Percentiles rank a stretch among this genome's conserved stretches.
Evolutionary conservation across 2,329 filamentous ascomycete genomes (phyloP).

Genomic region (Diaporthe sp.): DNA sequence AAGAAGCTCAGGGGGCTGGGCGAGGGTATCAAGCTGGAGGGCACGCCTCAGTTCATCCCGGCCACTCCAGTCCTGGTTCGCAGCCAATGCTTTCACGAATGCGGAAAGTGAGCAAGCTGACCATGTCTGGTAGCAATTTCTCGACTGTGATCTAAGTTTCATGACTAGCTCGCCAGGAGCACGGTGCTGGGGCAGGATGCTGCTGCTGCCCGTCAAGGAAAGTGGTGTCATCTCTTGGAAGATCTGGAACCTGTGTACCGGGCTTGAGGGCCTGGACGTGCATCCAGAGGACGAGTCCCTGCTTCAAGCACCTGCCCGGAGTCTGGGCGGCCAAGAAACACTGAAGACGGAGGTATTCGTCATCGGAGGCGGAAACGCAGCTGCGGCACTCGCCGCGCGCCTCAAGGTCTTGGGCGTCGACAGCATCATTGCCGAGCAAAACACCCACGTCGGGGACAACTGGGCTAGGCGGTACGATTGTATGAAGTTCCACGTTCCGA

Average conservation of each 20-base stretch:
- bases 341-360: conserved; percentile 52
- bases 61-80: conserved; percentile 25
- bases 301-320: conserved; percentile 43
- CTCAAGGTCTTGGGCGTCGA: conserved; percentile 55
- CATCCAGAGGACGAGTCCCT: conserved; percentile 49
- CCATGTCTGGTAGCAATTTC: conserved; percentile 41
- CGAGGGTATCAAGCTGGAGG: background rate
- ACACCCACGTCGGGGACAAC: conserved; percentile 54
- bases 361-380: conserved; percentile 52
- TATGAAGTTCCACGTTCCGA: conserved; percentile 55
- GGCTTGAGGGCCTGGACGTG: conserved; percentile 45
- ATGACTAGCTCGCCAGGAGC: conserved; percentile 50
- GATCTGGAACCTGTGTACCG: conserved; percentile 52
- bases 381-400: conserved; percentile 51
- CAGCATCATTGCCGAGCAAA: conserved; percentile 53
- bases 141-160: conserved; percentile 51
- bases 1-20: conserved; percentile 9
- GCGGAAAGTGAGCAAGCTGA: background rate
- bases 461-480: conserved; percentile 56
- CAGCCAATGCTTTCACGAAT: background rate
- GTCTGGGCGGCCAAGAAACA: conserved; percentile 30
- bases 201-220: conserved; percentile 47
- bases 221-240: conserved; percentile 47
- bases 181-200: conserved; percentile 50
- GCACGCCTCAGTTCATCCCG: conserved; percentile 20